Percentiles rank a stretch among this genome's conserved stretches.
Evolutionary conservation across 352 stramenopile genomes (phyloP).

Genomic region (Globisporangium paroecandrum): DNA sequence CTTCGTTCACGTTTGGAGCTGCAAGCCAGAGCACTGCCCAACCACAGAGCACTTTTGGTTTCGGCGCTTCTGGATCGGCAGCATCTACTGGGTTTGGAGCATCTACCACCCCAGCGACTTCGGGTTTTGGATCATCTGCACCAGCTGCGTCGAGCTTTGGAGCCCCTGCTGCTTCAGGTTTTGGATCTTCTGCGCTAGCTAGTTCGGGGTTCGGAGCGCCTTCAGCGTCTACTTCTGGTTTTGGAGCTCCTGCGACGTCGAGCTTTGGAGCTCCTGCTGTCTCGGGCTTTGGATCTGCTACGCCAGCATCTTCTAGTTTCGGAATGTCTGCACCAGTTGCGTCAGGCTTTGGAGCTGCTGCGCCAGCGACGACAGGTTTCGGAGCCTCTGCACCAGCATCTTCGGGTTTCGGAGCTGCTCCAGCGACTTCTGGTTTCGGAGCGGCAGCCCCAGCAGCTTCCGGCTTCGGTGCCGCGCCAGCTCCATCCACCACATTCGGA

Average conservation of each 20-base stretch:
- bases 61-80: neutral
- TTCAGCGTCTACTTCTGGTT: slow-evolving; percentile 29
- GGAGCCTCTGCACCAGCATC: slow-evolving; percentile 9
- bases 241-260: slow-evolving; percentile 23
- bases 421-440: slow-evolving; percentile 26
- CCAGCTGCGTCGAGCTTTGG: slow-evolving; percentile 39
- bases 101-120: slow-evolving; percentile 23
- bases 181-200: slow-evolving; percentile 19
- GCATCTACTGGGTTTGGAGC: slow-evolving; percentile 11
- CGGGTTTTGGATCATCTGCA: slow-evolving; percentile 24
- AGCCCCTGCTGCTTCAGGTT: slow-evolving; percentile 8
- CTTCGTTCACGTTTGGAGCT: slow-evolving; percentile 32
- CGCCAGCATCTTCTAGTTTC: slow-evolving; percentile 19
- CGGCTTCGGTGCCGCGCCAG: slow-evolving; percentile 31
- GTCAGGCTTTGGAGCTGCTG: slow-evolving; percentile 12
- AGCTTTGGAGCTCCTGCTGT: slow-evolving; percentile 20
- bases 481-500: slow-evolving; percentile 16
- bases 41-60: slow-evolving; percentile 3
- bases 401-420: slow-evolving; percentile 15
- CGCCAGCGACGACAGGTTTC: slow-evolving; percentile 7
- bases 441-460: slow-evolving; percentile 18
- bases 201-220: slow-evolving; percentile 39
- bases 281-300: slow-evolving; percentile 19
- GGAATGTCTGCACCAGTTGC: slow-evolving; percentile 16
- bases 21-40: slow-evolving; percentile 9